A percentile compares a stretch with the other conserved stretches of the same genome.
phyloP scores from a whole-genome alignment of 1,139 yeast genomes.

The Tardiomyces depauwii region DNA sequence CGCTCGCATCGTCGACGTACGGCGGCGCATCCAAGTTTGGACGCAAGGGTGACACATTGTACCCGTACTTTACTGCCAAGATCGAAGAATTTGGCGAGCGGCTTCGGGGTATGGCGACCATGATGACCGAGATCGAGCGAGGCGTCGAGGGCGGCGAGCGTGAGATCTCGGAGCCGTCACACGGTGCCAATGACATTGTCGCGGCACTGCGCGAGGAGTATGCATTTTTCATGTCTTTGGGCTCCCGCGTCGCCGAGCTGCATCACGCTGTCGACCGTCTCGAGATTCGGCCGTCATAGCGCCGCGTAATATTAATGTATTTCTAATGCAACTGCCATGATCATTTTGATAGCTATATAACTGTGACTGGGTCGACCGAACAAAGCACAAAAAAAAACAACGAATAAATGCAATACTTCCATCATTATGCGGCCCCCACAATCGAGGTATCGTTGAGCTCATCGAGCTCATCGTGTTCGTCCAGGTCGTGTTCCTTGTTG shows the following conservation, averaged over 20 bases:
- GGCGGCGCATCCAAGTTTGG: slow-evolving; percentile 22
- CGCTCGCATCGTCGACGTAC: slow-evolving; percentile 8
- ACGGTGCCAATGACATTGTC: slow-evolving; percentile 34
- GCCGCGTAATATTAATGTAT: too few species aligned
- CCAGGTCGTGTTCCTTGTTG: background rate
- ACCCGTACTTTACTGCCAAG: slow-evolving; percentile 42
- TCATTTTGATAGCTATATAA: background rate
- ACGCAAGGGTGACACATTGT: slow-evolving; percentile 31
- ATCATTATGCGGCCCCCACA: too few species aligned
- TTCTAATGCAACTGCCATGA: too few species aligned
- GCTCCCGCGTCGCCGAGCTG: slow-evolving; percentile 80
- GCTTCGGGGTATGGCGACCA: slow-evolving; percentile 54
- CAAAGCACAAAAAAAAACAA: background rate
- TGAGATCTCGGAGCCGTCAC: slow-evolving; percentile 36
- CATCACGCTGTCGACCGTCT: slow-evolving; percentile 58
- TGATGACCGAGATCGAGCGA: slow-evolving; percentile 59
- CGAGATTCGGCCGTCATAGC: slow-evolving; percentile 5
- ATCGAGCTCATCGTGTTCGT: too few species aligned
- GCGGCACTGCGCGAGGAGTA: slow-evolving; percentile 74
- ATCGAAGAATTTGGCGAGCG: slow-evolving; percentile 42
- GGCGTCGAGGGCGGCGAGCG: slow-evolving; percentile 65
- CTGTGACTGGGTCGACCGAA: too few species aligned
- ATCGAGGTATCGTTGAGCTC: too few species aligned
- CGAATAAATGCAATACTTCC: background rate
- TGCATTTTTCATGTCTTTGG: slow-evolving; percentile 76